phyloP scores from a whole-genome alignment of 2,329 filamentous ascomycete species.

The Penicillium sp. region DNA sequence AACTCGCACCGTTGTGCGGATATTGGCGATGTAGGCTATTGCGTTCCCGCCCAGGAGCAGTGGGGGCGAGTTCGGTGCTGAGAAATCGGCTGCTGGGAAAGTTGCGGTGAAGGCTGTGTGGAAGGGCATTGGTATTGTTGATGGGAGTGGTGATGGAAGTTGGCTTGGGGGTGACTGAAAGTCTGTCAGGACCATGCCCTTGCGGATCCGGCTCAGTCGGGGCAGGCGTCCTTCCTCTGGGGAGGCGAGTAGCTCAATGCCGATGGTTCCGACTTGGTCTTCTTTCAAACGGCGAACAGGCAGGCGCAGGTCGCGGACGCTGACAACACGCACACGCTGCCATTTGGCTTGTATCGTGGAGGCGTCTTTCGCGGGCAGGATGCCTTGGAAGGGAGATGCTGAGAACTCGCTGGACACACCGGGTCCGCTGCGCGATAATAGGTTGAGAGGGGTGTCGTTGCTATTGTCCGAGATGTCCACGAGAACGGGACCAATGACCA shows the following conservation, averaged over 20 bases:
- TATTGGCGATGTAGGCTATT: conserved; percentile 81
- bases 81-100: conserved; percentile 59
- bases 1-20: conserved; percentile 74
- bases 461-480: conserved; percentile 49
- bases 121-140: conserved; percentile 31
- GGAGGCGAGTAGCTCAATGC: conserved; percentile 51
- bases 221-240: conserved; percentile 21
- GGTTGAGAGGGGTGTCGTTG: conserved; percentile 26
- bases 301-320: conserved; percentile 79
- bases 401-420: conserved; percentile 32
- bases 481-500: conserved; percentile 72
- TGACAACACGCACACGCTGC: conserved; percentile 74
- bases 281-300: conserved; percentile 70
- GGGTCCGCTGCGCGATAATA: conserved; percentile 29
- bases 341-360: conserved; percentile 63
- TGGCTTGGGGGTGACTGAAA: conserved; percentile 52
- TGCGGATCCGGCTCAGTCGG: conserved; percentile 49
- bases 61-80: conserved; percentile 42
- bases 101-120: conserved; percentile 66
- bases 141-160: not conserved
- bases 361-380: conserved; percentile 42
- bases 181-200: conserved; percentile 77
- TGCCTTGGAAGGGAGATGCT: conserved; percentile 28
- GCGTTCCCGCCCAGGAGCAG: conserved; percentile 52
- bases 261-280: conserved; percentile 86